Evolutionary conservation across 495 filamentous ascomycete species (phyloP).

Genomic region (Endocarpon pusillum): DNA sequence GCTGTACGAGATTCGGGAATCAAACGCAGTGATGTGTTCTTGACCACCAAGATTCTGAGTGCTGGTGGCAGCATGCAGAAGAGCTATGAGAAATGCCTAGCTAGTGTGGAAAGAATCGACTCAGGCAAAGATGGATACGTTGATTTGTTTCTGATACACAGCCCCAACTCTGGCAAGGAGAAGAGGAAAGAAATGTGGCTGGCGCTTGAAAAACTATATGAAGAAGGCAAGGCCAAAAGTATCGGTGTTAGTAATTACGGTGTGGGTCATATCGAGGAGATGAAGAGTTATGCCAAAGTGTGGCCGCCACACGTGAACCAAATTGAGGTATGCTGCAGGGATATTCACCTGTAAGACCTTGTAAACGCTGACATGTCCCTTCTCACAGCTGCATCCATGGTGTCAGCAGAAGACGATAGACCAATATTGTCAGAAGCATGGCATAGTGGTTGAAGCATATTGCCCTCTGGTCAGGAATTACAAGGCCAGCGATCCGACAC

Average conservation of each 20-base stretch:
- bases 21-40: slow-evolving; percentile 39
- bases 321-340: slow-evolving; percentile 34
- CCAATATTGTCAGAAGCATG: slow-evolving; percentile 40
- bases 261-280: slow-evolving; percentile 39
- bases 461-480: slow-evolving; percentile 45
- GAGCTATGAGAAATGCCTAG: slow-evolving; percentile 39
- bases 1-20: slow-evolving; percentile 38
- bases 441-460: slow-evolving; percentile 51
- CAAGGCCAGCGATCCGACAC: slow-evolving; percentile 37
- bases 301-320: slow-evolving; percentile 57
- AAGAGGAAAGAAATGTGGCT: slow-evolving; percentile 45
- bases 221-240: slow-evolving; percentile 37
- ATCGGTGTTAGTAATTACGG: slow-evolving; percentile 63
- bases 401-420: slow-evolving; percentile 44
- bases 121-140: slow-evolving; percentile 44
- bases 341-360: not conserved
- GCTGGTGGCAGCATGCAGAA: slow-evolving; percentile 37
- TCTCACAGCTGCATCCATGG: slow-evolving; percentile 44
- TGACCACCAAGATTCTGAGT: slow-evolving; percentile 49
- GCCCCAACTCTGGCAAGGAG: slow-evolving; percentile 32
- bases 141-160: slow-evolving; percentile 56
- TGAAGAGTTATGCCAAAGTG: slow-evolving; percentile 42
- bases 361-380: not conserved
- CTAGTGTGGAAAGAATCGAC: slow-evolving; percentile 46
- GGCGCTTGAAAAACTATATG: slow-evolving; percentile 41